Evolutionary conservation across 768 basidiomycete genomes (phyloP).

Genomic region (Epithele typhae): DNA sequence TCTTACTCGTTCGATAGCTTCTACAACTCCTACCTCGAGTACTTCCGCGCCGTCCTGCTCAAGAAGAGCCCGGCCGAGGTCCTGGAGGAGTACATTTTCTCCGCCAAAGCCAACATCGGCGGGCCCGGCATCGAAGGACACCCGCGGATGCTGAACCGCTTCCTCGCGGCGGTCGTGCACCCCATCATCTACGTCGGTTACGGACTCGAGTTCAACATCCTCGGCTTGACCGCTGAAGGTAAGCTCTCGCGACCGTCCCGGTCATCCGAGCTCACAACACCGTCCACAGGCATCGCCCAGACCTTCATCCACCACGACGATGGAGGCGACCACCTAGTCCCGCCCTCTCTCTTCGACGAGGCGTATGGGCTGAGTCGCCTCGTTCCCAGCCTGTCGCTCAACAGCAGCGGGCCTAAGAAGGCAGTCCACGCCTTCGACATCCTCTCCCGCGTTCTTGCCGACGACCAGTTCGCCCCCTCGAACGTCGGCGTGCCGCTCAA

Average conservation of each 20-base stretch:
- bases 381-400: too few species aligned
- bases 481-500: conserved; percentile 6
- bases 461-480: conserved; percentile 29
- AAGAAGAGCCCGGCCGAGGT: conserved; percentile 39
- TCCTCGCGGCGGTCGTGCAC: conserved; percentile 55
- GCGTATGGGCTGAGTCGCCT: too few species aligned
- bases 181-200: conserved; percentile 62
- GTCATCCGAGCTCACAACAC: not conserved
- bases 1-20: too few species aligned
- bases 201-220: conserved; percentile 57
- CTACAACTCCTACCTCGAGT: conserved; percentile 54
- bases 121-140: conserved; percentile 23
- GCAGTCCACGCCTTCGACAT: conserved; percentile 46
- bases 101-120: conserved; percentile 24
- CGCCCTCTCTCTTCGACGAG: conserved; percentile 22
- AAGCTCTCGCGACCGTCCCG: not conserved
- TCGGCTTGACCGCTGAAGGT: conserved; percentile 65
- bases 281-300: conserved; percentile 44
- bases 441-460: conserved; percentile 49
- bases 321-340: conserved; percentile 31
- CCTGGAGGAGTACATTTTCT: conserved; percentile 64
- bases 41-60: conserved; percentile 41
- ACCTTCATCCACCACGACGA: conserved; percentile 42
- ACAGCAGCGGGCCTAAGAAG: not conserved
- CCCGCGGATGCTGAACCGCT: conserved; percentile 54